Percentiles rank a stretch among this genome's conserved stretches.
Evolutionary conservation across 1,139 yeast species (phyloP).

Genomic region (Kodamaea derodonti): DNA sequence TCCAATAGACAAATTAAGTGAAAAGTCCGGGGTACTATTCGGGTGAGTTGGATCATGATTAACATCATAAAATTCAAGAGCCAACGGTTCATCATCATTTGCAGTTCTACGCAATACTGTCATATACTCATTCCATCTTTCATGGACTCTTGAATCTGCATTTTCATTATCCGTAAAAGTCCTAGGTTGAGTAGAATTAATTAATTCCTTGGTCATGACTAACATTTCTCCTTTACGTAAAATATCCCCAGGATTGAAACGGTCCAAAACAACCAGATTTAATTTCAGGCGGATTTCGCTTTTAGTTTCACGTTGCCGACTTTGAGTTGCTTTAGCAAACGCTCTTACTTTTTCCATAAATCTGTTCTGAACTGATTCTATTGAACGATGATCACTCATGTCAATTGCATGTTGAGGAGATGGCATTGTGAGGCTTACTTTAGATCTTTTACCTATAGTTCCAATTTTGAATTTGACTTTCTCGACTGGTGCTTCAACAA

Average conservation of each 20-base stretch:
- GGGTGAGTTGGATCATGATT: slow-evolving; percentile 32
- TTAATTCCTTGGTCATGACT: slow-evolving; percentile 47
- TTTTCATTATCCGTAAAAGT: slow-evolving; percentile 42
- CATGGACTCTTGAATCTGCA: slow-evolving; percentile 53
- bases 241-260: slow-evolving; percentile 53
- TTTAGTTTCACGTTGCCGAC: slow-evolving; percentile 17
- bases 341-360: slow-evolving; percentile 20
- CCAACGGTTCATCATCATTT: slow-evolving; percentile 43
- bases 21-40: slow-evolving; percentile 21
- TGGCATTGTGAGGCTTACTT: slow-evolving; percentile 13
- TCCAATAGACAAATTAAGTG: slow-evolving; percentile 18
- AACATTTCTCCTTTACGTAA: slow-evolving; percentile 64
- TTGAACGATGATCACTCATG: slow-evolving; percentile 9
- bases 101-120: slow-evolving; percentile 64
- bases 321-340: slow-evolving; percentile 24
- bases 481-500: not conserved
- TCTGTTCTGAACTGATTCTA: slow-evolving; percentile 20
- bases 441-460: slow-evolving; percentile 3
- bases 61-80: slow-evolving; percentile 56
- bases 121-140: slow-evolving; percentile 73
- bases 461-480: slow-evolving; percentile 6
- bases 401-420: slow-evolving; percentile 12
- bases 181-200: slow-evolving; percentile 9
- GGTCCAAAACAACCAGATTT: slow-evolving; percentile 20
- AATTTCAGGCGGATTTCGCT: slow-evolving; percentile 19